Evolutionary conservation across 2,329 filamentous ascomycete genomes (phyloP).

Genomic region (Talaromyces sp.): DNA sequence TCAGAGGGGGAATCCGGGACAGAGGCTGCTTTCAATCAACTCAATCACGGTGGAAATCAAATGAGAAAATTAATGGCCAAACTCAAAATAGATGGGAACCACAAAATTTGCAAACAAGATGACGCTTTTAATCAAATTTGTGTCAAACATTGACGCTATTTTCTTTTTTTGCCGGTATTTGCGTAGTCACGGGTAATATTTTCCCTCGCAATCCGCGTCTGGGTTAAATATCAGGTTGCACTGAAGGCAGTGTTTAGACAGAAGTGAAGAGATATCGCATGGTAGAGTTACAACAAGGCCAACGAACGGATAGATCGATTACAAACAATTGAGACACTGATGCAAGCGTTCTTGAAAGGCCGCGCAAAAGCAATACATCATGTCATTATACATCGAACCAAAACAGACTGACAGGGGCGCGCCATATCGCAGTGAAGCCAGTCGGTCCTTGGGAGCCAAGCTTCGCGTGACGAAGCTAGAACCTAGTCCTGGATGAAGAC

Average conservation of each 20-base stretch:
- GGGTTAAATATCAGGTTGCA: neutral
- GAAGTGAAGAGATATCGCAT: neutral
- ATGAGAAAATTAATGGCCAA: neutral
- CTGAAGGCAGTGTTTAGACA: neutral
- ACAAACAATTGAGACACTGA: neutral
- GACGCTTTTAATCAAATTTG: neutral
- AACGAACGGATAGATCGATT: neutral
- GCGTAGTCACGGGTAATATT: neutral
- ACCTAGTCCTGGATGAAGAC: neutral
- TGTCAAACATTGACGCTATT: neutral
- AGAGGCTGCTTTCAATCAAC: neutral
- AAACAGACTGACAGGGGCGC: neutral
- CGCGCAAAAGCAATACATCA: neutral
- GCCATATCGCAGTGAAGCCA: neutral
- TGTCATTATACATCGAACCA: neutral
- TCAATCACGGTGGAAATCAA: neutral
- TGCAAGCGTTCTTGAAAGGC: neutral
- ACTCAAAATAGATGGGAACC: neutral
- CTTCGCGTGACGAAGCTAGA: neutral
- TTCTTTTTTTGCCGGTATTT: neutral
- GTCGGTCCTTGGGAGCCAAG: neutral
- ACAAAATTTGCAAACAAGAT: neutral
- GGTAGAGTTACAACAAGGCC: neutral
- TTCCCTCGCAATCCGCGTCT: slow-evolving; percentile 14
- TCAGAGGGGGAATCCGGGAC: neutral